Conservation (phyloP, 106 monocot genomes). For the Dactylorhiza incarnata region DNA sequence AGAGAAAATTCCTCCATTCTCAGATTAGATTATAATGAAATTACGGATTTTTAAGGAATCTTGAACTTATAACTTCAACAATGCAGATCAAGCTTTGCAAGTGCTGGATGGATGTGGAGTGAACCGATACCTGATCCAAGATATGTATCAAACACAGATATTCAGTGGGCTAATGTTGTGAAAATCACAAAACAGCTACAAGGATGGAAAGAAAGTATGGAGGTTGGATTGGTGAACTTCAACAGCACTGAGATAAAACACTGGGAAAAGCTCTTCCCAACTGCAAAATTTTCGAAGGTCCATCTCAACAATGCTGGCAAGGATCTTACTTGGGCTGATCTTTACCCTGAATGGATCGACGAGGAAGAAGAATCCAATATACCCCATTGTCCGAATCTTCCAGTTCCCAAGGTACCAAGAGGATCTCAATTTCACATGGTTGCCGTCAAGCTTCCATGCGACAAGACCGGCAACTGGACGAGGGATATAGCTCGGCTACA, state of each 20-base stretch:
- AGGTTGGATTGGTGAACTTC: constrained; percentile 35
- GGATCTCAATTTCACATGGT: constrained; percentile 34
- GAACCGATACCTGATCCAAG: constrained; percentile 8
- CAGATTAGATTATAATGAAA: too few relatives aligned
- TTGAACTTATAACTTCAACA: background rate
- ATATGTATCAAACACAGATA: constrained; percentile 21
- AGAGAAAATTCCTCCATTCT: too few relatives aligned
- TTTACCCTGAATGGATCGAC: constrained; percentile 53
- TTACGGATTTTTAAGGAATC: too few relatives aligned
- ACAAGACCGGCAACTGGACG: constrained; percentile 33
- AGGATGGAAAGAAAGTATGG: constrained; percentile 7
- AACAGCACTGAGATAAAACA: constrained; percentile 27
- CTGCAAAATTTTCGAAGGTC: constrained; percentile 10
- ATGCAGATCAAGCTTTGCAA: constrained; percentile 19
- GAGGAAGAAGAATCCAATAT: constrained; percentile 8
- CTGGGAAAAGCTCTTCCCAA: constrained; percentile 30
- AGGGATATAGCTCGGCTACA: constrained; percentile 69
- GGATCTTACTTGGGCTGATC: constrained; percentile 29
- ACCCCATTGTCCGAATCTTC: constrained; percentile 8
- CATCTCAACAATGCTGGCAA: constrained; percentile 16
- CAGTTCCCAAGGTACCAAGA: constrained; percentile 27
- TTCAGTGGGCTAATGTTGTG: constrained; percentile 2
- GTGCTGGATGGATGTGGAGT: constrained; percentile 30
- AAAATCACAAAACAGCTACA: constrained; percentile 6
- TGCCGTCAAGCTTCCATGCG: constrained; percentile 76